Evolutionary conservation across 805 yeast genomes (phyloP).

Genomic region (Metschnikowia santaceciliae): DNA sequence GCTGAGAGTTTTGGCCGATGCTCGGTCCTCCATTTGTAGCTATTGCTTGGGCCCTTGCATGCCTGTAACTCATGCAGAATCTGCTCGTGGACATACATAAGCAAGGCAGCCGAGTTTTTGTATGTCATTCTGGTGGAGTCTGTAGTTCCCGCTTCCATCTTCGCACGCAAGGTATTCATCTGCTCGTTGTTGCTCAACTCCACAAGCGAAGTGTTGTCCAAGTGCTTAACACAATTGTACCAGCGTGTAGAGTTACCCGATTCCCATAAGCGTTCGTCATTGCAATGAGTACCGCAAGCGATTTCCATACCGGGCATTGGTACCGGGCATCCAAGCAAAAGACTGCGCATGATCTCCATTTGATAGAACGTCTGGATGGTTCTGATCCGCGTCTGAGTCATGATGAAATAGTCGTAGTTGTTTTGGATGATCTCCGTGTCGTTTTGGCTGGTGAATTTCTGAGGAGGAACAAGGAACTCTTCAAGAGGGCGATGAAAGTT

Average conservation of each 20-base stretch:
- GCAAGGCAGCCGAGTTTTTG: conserved; percentile 50
- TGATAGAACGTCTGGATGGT: conserved; percentile 50
- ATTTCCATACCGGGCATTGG: conserved; percentile 40
- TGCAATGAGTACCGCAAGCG: conserved; percentile 63
- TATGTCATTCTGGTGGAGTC: conserved; percentile 39
- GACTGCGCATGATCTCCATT: conserved; percentile 45
- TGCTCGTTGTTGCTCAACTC: conserved; percentile 55
- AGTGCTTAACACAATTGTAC: conserved; percentile 29
- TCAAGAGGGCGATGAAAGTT: conserved; percentile 50
- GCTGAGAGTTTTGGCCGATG: conserved; percentile 56
- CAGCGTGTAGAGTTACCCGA: conserved; percentile 50
- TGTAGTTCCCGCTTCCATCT: conserved; percentile 38
- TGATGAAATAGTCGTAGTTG: conserved; percentile 48
- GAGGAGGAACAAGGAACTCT: conserved; percentile 17
- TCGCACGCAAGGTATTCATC: conserved; percentile 43
- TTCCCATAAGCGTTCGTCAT: conserved; percentile 57
- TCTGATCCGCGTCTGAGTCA: conserved; percentile 53
- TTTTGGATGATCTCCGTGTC: conserved; percentile 30
- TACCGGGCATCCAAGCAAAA: conserved; percentile 40
- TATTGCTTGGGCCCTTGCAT: conserved; percentile 36
- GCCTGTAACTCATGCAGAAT: conserved; percentile 45
- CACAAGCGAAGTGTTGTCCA: conserved; percentile 31
- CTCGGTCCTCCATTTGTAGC: conserved; percentile 63
- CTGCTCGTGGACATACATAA: conserved; percentile 65
- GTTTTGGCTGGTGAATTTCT: conserved; percentile 20